These are phyloP conservation scores for Biscutella laevigata DNA, from an alignment of 441 rosid genomes.

Conservation along the genomic window DNA sequence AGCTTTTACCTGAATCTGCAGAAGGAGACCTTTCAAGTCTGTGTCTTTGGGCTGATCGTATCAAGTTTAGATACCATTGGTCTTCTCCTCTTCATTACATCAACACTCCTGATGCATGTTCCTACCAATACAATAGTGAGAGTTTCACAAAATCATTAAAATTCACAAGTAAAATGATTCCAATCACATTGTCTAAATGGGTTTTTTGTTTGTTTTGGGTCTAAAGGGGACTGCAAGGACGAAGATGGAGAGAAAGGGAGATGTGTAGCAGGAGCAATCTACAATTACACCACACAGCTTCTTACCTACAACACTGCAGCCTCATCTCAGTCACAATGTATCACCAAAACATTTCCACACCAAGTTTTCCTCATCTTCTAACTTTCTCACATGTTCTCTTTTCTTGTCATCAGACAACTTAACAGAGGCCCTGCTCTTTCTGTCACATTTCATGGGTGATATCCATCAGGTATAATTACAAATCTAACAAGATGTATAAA, in stretches of 20 bases:
- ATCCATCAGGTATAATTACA: conserved; percentile 57
- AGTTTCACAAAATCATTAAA: not conserved
- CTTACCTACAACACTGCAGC: conserved; percentile 36
- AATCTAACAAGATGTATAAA: not conserved
- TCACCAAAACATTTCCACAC: not conserved
- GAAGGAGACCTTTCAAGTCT: conserved; percentile 25
- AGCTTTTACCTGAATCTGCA: conserved; percentile 25
- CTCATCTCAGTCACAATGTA: conserved; percentile 43
- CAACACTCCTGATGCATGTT: conserved; percentile 28
- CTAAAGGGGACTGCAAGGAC: conserved; percentile 79
- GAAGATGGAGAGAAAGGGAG: conserved; percentile 47
- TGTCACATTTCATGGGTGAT: conserved; percentile 83
- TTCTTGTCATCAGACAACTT: conserved; percentile 51
- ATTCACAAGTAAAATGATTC: not conserved
- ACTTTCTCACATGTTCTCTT: not conserved
- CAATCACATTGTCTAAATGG: not conserved
- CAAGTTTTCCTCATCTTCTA: not conserved
- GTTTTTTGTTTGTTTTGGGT: not conserved
- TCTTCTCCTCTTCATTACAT: conserved; percentile 29
- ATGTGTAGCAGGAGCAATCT: conserved; percentile 84
- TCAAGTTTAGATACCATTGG: conserved; percentile 27
- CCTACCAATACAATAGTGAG: conserved; percentile 27
- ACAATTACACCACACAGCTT: conserved; percentile 86
- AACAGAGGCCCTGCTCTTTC: conserved; percentile 77
- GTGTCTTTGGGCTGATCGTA: conserved; percentile 28